Percentiles rank a stretch among this genome's conserved stretches.
These are phyloP conservation scores for Pholiota molesta DNA, from an alignment of 768 basidiomycete species.

Conservation along the genomic window DNA sequence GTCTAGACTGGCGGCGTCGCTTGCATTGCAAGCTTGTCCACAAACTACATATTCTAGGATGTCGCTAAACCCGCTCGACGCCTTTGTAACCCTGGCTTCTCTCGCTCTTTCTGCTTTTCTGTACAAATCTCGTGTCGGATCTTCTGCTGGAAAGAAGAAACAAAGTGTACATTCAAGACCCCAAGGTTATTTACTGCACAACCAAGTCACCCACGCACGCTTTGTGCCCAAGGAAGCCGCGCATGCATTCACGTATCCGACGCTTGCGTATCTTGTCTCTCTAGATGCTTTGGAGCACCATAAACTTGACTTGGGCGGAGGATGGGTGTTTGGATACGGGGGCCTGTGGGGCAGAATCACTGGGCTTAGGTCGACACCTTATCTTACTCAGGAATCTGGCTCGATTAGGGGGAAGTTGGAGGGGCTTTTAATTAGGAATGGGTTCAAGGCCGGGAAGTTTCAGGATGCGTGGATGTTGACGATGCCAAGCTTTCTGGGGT, in stretches of 20 bases:
- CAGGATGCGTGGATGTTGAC: constrained; percentile 73
- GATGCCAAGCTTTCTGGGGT: constrained; percentile 69
- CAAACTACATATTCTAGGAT: neutral
- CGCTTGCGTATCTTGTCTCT: constrained; percentile 57
- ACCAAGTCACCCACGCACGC: constrained; percentile 55
- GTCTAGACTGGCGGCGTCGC: neutral
- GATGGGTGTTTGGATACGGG: constrained; percentile 60
- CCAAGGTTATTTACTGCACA: constrained; percentile 49
- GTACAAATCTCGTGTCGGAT: constrained; percentile 6
- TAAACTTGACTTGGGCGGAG: constrained; percentile 46
- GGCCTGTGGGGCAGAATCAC: constrained; percentile 44
- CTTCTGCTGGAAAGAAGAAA: neutral
- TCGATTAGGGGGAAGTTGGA: constrained; percentile 46
- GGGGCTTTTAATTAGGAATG: constrained; percentile 33
- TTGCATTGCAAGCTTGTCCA: neutral
- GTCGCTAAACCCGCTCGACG: constrained; percentile 10
- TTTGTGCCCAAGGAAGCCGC: constrained; percentile 47
- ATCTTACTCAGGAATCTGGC: constrained; percentile 38
- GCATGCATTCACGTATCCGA: constrained; percentile 65
- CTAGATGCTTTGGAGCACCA: constrained; percentile 53
- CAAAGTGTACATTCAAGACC: neutral
- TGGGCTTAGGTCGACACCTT: constrained; percentile 48
- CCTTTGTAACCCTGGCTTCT: constrained; percentile 15
- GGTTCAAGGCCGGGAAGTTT: constrained; percentile 29
- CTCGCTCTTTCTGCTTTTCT: constrained; percentile 16